Base-by-base conservation (phyloP, 371 early-diverging fungal genomes). In the Parasitella parasitica region DNA sequence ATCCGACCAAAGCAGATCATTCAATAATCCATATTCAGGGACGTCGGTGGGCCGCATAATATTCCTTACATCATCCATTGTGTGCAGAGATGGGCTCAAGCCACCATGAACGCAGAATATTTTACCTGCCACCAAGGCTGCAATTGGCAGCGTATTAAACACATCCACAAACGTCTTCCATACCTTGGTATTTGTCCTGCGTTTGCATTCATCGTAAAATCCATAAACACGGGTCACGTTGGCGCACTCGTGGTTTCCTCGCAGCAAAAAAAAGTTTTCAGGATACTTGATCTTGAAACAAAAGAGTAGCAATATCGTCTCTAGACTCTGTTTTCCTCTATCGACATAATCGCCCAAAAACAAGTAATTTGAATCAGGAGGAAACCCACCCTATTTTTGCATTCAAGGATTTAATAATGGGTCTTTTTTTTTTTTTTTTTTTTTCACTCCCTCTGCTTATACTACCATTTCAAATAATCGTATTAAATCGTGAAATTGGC, bases 331-430 rank as follows among this genome's bases (percentile, higher is more conserved):
- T 73, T 96, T 96, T 38, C 99, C 99, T 52, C 99, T 89, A 78
- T 99, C 97, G 1, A 99, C 99, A 82, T 99, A 99, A 73, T 99
- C 99, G n/a, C 98, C 98, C 56, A 99, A 73, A 67, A 99, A 98
- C 49, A 98, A 75, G 70, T 92, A 97, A 83, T 92, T 96, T 71
- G 89, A 83, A 59, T 77, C 82, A 13, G 91, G 98, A 57, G 91
- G 98, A 83, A 87, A 96, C 16, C 92, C 98, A 78, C 67, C 70
- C 85, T 38, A 55, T 34, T 28, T 70, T 98, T 97, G 20, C 95
- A n/a, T n/a, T n/a, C n/a, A n/a, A 49, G 27, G 49, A 9, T 13
- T 26, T 49, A 12, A 49, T 15, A 20, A 27, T 13, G 12, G 6
- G 11, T 4, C 7, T 2, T 15, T 22, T n/a, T 13, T 48, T 38